Conservation (phyloP, 2,329 filamentous ascomycete genomes). For the Verticillium albo-atrum region DNA sequence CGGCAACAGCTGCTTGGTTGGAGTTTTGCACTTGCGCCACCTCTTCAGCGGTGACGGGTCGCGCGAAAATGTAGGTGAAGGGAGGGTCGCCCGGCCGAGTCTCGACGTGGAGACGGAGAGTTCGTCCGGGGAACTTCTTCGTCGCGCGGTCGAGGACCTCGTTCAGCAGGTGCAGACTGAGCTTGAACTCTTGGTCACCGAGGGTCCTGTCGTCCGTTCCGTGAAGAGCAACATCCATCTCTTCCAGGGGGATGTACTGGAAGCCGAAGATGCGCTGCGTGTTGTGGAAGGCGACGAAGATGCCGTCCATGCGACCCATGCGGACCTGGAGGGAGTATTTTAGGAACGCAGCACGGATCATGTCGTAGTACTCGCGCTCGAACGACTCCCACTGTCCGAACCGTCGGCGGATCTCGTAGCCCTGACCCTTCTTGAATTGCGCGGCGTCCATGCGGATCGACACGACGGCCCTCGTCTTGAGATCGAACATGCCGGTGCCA, state of each 20-base stretch:
- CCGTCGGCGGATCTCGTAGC: conserved; percentile 78
- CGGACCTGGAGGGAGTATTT: conserved; percentile 97
- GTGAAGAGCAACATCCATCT: conserved; percentile 91
- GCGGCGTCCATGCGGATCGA: conserved; percentile 82
- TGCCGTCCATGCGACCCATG: conserved; percentile 97
- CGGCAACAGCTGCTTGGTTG: conserved; percentile 60
- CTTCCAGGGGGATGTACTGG: conserved; percentile 80
- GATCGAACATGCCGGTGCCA: conserved; percentile 89
- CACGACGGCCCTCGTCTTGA: conserved; percentile 91
- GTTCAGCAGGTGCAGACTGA: conserved; percentile 76
- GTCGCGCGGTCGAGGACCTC: conserved; percentile 73
- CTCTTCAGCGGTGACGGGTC: conserved; percentile 71
- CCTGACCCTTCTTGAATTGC: conserved; percentile 68
- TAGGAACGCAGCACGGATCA: conserved; percentile 89
- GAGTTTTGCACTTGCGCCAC: conserved; percentile 70
- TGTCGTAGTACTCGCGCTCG: conserved; percentile 93
- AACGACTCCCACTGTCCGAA: conserved; percentile 85
- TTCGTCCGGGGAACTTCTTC: conserved; percentile 67
- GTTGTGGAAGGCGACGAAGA: conserved; percentile 96
- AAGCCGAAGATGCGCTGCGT: conserved; percentile 94
- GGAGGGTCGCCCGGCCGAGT: conserved; percentile 56
- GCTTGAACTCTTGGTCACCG: conserved; percentile 80
- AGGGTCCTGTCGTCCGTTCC: conserved; percentile 60
- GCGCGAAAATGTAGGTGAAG: conserved; percentile 85
- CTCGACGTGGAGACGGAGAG: conserved; percentile 78